Evolutionary conservation across 768 basidiomycete genomes (phyloP), one percentile per base, ranked within the genome.

Genomic region (Clathrus columnatus): DNA sequence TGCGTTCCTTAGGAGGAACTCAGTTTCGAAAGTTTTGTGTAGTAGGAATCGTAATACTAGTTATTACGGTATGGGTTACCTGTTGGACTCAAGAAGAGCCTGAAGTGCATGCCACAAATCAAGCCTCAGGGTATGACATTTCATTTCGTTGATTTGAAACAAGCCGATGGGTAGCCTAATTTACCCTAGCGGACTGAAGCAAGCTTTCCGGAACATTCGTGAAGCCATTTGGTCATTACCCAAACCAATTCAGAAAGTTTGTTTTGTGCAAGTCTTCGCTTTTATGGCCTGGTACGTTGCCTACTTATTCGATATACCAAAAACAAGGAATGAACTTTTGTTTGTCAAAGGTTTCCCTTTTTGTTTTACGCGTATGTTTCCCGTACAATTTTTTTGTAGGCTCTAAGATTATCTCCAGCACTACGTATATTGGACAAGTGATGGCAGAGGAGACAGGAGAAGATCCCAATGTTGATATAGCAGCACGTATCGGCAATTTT

Each of bases 1-100:
- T 99, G 48, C 69, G 80, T 24, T 78, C 88, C 27, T 73, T 97
- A 41, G 94, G 93, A 47, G 94, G 93, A 5, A 82, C 80, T 32
- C 95, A 99, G 67, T 99, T 99, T 73, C 81, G 95, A 61, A 97
- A 95, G 67, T 92, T 99, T 66, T 97, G 93, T 63, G 75, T 97
- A 46, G 73, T 97, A 59, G 85, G 84, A 63, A 83, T 94, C 53
- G 60, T 85, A 45, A 80, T 93, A 41, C 81, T 98, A 7, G 81
- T 85, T 4, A 58, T 73, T 50, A 93, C 91, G 1, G 91, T 98
- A 24, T 84, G 81, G 77, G 81, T 92, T 42, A 98, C 96, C 1
- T 97, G 93, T 65, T 80, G 77, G 67, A 88, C 73, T 43, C 90
- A 93, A 58, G 79, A 87, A 62, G 95, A 32, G 59, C 27, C 23